These are phyloP conservation scores for Filobasidium wieringae DNA, from an alignment of 768 basidiomycete species.

Conservation along the genomic window DNA sequence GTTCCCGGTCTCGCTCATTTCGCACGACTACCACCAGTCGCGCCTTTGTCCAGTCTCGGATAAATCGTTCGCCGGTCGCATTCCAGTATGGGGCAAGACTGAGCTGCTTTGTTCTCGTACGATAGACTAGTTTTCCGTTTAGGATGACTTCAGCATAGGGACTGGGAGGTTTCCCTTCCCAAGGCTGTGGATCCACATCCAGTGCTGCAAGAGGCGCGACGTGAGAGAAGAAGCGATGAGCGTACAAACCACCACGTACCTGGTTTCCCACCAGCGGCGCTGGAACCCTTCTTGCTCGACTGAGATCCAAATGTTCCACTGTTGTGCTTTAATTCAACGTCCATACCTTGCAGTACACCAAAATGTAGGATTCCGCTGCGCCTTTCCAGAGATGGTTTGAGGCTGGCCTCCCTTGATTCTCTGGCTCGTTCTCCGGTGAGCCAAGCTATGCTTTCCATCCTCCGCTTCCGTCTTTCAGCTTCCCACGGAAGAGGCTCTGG, in stretches of 20 bases:
- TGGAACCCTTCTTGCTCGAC: not conserved
- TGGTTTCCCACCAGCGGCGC: slow-evolving; percentile 10
- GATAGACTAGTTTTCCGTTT: slow-evolving; percentile 36
- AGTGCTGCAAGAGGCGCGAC: slow-evolving; percentile 17
- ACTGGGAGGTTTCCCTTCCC: slow-evolving; percentile 31
- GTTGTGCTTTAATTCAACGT: slow-evolving; percentile 2
- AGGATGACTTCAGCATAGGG: slow-evolving; percentile 37
- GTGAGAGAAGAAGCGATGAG: not conserved
- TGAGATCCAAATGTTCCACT: slow-evolving; percentile 9
- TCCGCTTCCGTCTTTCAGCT: slow-evolving; percentile 22
- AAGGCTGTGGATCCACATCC: slow-evolving; percentile 23
- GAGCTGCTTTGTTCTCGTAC: slow-evolving; percentile 37
- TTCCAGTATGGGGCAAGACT: slow-evolving; percentile 36
- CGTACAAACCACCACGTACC: not conserved
- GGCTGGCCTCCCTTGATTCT: slow-evolving; percentile 31
- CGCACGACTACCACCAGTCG: slow-evolving; percentile 33
- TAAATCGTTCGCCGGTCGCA: slow-evolving; percentile 36
- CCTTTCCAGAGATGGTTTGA: slow-evolving; percentile 23
- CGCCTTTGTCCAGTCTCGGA: slow-evolving; percentile 35
- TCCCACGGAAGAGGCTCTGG: slow-evolving; percentile 32
- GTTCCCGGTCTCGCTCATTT: slow-evolving; percentile 38
- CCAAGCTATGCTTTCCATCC: slow-evolving; percentile 34
- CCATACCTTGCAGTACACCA: slow-evolving; percentile 31
- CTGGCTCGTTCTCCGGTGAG: slow-evolving; percentile 35
- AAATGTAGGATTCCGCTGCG: slow-evolving; percentile 34